Conservation (phyloP, 805 yeast species). For the Candida corydali region DNA sequence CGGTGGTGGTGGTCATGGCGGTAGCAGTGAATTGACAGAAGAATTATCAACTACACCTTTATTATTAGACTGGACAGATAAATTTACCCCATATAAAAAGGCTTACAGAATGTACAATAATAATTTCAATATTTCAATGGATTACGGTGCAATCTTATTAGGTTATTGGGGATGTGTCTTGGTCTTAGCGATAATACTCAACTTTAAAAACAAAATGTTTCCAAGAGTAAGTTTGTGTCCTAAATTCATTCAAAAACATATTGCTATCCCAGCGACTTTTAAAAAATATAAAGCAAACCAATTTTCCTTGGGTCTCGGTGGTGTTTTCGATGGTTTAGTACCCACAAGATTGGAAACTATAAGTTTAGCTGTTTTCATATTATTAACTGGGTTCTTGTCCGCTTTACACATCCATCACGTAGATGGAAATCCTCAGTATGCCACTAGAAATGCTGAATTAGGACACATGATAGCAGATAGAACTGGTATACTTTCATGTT, state of each 20-base stretch:
- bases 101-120: slow-evolving; percentile 14
- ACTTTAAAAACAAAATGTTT: slow-evolving; percentile 37
- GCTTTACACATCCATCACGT: slow-evolving; percentile 23
- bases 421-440: slow-evolving; percentile 15
- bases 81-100: slow-evolving; percentile 38
- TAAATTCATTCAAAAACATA: slow-evolving; percentile 19
- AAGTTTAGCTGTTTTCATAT: slow-evolving; percentile 36
- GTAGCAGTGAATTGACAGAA: not conserved
- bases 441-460: slow-evolving; percentile 21
- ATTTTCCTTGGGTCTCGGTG: slow-evolving; percentile 9
- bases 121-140: slow-evolving; percentile 37
- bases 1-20: slow-evolving; percentile 7
- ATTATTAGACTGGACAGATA: slow-evolving; percentile 25
- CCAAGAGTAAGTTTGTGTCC: slow-evolving; percentile 32
- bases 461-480: slow-evolving; percentile 50
- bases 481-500: slow-evolving; percentile 48
- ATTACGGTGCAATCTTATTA: slow-evolving; percentile 38
- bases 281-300: slow-evolving; percentile 12
- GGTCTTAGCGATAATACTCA: slow-evolving; percentile 35
- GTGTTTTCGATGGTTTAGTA: slow-evolving; percentile 22
- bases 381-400: slow-evolving; percentile 26
- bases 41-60: slow-evolving; percentile 26
- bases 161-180: slow-evolving; percentile 48
- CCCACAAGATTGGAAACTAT: slow-evolving; percentile 54
- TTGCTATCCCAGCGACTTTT: slow-evolving; percentile 27